Percentiles rank a stretch among this genome's conserved stretches.
These are phyloP conservation scores for Neurospora sp. DNA, from an alignment of 495 filamentous ascomycete species.

Conservation along the genomic window DNA sequence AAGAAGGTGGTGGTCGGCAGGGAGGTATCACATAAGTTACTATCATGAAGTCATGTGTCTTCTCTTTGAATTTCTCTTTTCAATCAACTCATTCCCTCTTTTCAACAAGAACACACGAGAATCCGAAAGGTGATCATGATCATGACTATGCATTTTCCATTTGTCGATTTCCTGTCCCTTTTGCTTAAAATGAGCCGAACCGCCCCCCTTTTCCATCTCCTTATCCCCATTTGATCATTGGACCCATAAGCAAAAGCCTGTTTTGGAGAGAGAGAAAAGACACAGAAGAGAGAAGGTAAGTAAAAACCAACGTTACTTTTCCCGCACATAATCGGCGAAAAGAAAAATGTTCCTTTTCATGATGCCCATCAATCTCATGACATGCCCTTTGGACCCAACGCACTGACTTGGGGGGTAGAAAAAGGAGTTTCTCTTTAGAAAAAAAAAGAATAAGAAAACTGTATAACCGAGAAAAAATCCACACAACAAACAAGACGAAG, in stretches of 20 bases:
- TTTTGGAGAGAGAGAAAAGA: not conserved
- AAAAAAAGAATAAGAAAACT: not conserved
- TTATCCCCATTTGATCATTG: not conserved
- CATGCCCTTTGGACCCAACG: not conserved
- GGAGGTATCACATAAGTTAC: not conserved
- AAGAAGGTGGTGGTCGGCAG: too few relatives aligned
- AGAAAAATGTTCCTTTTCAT: not conserved
- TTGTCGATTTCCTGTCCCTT: not conserved
- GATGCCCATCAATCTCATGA: not conserved
- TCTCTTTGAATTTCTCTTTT: not conserved
- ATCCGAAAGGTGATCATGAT: not conserved
- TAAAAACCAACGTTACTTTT: not conserved
- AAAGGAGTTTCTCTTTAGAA: not conserved
- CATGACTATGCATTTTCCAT: not conserved
- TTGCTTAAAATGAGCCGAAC: not conserved
- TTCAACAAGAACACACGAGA: not conserved
- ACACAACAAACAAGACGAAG: not conserved
- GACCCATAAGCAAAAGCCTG: constrained; percentile 5
- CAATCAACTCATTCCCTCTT: not conserved
- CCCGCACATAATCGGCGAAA: too few relatives aligned
- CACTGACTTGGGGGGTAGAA: not conserved
- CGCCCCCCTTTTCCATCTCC: not conserved
- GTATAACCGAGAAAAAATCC: not conserved
- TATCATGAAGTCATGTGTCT: not conserved
- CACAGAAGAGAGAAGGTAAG: not conserved